A percentile compares a stretch with the other conserved stretches of the same genome.
Conservation (phyloP, 2,329 filamentous ascomycete species). For the Hypoxylon sp. region DNA sequence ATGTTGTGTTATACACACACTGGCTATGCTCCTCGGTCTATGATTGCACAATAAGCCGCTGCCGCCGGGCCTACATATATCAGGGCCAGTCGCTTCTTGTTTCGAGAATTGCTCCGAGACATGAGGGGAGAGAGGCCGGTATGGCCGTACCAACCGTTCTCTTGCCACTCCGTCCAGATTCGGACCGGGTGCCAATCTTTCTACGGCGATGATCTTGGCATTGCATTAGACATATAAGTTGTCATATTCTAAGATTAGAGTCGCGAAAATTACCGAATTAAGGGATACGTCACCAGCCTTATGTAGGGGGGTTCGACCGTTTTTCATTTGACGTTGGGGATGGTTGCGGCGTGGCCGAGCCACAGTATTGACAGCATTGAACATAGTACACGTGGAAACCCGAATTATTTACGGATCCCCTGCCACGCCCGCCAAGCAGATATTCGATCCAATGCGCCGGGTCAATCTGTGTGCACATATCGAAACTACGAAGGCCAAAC, state of each 20-base stretch:
- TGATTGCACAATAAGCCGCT: slow-evolving; percentile 3
- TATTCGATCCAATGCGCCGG: slow-evolving; percentile 12
- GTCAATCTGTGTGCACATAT: slow-evolving; percentile 1
- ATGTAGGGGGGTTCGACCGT: slow-evolving; percentile 6
- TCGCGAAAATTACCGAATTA: slow-evolving; percentile 18
- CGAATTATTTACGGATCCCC: slow-evolving; percentile 17
- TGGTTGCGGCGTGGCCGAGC: slow-evolving; percentile 30
- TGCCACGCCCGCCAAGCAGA: slow-evolving; percentile 20
- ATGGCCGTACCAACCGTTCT: slow-evolving; percentile 2
- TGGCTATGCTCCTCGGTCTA: slow-evolving; percentile 5
- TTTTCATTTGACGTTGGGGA: slow-evolving; percentile 12
- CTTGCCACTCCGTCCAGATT: background rate
- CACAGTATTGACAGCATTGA: slow-evolving; percentile 6
- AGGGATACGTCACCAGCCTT: slow-evolving; percentile 11
- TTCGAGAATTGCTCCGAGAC: slow-evolving; percentile 1
- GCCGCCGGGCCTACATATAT: slow-evolving; percentile 1
- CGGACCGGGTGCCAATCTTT: background rate
- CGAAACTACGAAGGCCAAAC: background rate
- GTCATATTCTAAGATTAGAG: background rate
- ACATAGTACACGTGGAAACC: slow-evolving; percentile 18
- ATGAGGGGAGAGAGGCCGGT: slow-evolving; percentile 3
- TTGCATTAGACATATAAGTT: background rate
- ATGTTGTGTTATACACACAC: background rate
- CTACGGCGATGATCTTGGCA: background rate
- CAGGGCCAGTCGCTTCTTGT: background rate